Evolutionary conservation across 169 alveolate species (phyloP).

Genomic region (Neospora caninum): DNA sequence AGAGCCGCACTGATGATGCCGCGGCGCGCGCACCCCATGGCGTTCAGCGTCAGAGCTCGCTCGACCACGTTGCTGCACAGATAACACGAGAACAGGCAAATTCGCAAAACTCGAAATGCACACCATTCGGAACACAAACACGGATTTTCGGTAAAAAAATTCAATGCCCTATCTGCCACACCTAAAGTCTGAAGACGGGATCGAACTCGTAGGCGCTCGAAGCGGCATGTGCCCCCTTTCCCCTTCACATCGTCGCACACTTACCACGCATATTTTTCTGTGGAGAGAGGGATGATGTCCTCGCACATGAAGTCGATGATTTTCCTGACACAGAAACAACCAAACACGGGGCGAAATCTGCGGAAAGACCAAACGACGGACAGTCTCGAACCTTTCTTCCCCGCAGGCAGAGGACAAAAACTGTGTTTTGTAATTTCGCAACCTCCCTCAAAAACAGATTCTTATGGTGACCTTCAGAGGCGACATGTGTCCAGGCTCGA

Average conservation of each 20-base stretch:
- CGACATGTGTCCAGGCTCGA: no score
- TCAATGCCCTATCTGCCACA: no score
- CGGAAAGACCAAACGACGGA: background rate
- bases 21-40: constrained; percentile 59
- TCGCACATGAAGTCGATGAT: constrained; percentile 47
- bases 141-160: no score
- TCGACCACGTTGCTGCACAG: constrained; percentile 68
- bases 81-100: background rate
- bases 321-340: constrained; percentile 19
- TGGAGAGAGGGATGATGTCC: constrained; percentile 40
- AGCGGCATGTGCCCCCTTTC: background rate
- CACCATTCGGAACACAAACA: no score
- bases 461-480: no score
- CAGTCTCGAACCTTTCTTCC: background rate
- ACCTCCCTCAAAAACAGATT: no score
- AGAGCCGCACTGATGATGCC: constrained; percentile 48
- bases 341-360: background rate
- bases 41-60: constrained; percentile 57
- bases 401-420: no score
- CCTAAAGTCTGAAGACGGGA: no score
- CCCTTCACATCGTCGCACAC: background rate
- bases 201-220: no score
- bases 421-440: no score
- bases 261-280: constrained; percentile 64
- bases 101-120: no score